Base-by-base conservation (phyloP, 2,329 filamentous ascomycete genomes). In the Ophiostoma sp. region DNA sequence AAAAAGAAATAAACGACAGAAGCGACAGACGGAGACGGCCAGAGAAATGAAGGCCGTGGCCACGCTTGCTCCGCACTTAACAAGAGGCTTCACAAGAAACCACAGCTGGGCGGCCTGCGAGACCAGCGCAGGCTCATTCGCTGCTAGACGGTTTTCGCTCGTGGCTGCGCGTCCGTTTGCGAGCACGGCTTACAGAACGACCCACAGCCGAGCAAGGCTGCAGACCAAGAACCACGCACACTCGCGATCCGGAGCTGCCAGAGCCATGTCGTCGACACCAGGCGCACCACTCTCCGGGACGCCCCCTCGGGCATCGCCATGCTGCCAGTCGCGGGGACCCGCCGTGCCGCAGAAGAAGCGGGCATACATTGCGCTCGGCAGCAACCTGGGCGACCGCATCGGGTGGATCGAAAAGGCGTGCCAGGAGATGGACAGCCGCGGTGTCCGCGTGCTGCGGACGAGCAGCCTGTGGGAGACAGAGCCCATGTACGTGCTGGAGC, bases 401-500 rank as follows among this genome's bases (percentile, higher is more conserved):
- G 85, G 83, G 58, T 90, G 89, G 85, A 96, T 99, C 72, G 93
- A 97, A 77, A 83, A 84, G 74, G 94, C 95, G 0, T 93, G 93
- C 76, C 82, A 82, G 62, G 85, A 90, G 75, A 92, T 99, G 87
- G 87, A 91, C 71, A 80, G 82, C 62, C 82, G 86, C 36, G 88
- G 87, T 45, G 92, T 98, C 75, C 85, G 79, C 67, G 85, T 99
- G 52, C 84, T 87, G 74, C 84, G 89, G 74, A 97, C 94, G 0
- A 98, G 94, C 77, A 89, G 88, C 70, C 82, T 99, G 3, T 99
- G 95, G 85, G 93, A 98, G 80, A 99, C 94, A 3, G 88, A 92
- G 74, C 92, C 95, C 36, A 99, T 99, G 95, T 99, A 99, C 78
- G 90, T 97, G 72, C 81, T 90, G 71, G 90, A 97, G 71, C 95